Base-by-base conservation (phyloP, 1,284 basidiomycete genomes). In the Austroboletus novae-zelandiae region DNA sequence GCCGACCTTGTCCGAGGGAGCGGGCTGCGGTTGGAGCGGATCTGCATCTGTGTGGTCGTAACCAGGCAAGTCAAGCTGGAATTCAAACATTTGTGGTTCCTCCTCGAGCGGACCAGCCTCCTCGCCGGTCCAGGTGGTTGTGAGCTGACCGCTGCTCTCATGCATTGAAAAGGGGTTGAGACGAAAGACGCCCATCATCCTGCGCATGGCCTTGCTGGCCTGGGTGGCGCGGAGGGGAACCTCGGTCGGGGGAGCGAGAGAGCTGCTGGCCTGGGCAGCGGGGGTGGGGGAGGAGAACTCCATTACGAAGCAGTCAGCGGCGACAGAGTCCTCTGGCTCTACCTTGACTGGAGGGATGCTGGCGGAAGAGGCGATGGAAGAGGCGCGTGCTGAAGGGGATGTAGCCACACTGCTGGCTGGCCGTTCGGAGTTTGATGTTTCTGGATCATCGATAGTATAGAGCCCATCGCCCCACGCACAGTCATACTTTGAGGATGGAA, bases 91-190 rank as follows among this genome's bases (percentile, higher is more conserved):
- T 30, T 75, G 60, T 8, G 84, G 84, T 48, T 81, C 79, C 53
- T 81, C 71, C 4, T 80, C 77, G 31, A 84, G 69, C 0, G 83
- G 77, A 3, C 74, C 74, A 0, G 81, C 76, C 43, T 77, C 75
- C 52, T 73, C 71, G 45, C 73, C 70, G 8, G 69, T 62, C 69
- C 73, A 73, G 4, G 75, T 67, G 31, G 55, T 64, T 55, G 41
- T 59, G 45, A 46, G 70, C 63, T 68, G 70, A 34, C 69, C 66
- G 15, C 70, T 71, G 51, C 74, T 76, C 50, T 76, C 80, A 56
- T 87, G 83, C 64, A 85, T 80, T 9, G 84, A 77, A 58, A 89
- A 89, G 0, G 85, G 86, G 62, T 89, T 83, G 56, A 89, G 75
- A 10, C 87, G 77, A 65, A 89, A 87, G 13, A 83, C 80, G 49